These are phyloP conservation scores for Apiospora kogelbergensis DNA, from an alignment of 2,329 filamentous ascomycete species.

Conservation along the genomic window DNA sequence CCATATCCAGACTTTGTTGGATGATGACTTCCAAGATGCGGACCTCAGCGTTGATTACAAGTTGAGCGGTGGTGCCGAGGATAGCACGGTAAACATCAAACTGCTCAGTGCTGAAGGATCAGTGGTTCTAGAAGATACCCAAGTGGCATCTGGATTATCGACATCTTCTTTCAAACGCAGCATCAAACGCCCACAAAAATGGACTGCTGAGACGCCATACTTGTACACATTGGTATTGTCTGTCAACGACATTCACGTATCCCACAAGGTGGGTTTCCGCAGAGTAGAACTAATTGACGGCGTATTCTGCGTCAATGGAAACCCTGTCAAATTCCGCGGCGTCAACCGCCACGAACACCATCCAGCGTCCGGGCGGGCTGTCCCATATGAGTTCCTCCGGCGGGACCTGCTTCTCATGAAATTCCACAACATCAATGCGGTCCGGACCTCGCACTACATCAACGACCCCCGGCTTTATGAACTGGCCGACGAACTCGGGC, in stretches of 20 bases:
- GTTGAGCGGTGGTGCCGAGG: conserved; percentile 35
- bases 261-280: conserved; percentile 64
- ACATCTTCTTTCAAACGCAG: conserved; percentile 36
- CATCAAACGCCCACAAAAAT: conserved; percentile 56
- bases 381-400: conserved; percentile 60
- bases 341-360: conserved; percentile 73
- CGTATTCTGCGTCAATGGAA: conserved; percentile 64
- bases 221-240: conserved; percentile 53
- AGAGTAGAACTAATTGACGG: conserved; percentile 60
- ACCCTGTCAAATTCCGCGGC: conserved; percentile 63
- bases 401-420: conserved; percentile 67
- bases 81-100: conserved; percentile 30
- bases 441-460: conserved; percentile 67
- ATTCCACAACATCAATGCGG: conserved; percentile 66
- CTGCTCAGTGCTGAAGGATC: conserved; percentile 36
- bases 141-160: conserved; percentile 21
- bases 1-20: conserved; percentile 54
- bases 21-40: conserved; percentile 54
- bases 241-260: conserved; percentile 38
- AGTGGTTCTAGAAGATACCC: conserved; percentile 23
- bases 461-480: conserved; percentile 62
- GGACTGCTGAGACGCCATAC: conserved; percentile 68
- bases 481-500: conserved; percentile 61
- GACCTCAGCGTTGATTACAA: conserved; percentile 47
- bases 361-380: conserved; percentile 58